Conservation (phyloP, 1,284 basidiomycete genomes). For the Mycena sp. region DNA sequence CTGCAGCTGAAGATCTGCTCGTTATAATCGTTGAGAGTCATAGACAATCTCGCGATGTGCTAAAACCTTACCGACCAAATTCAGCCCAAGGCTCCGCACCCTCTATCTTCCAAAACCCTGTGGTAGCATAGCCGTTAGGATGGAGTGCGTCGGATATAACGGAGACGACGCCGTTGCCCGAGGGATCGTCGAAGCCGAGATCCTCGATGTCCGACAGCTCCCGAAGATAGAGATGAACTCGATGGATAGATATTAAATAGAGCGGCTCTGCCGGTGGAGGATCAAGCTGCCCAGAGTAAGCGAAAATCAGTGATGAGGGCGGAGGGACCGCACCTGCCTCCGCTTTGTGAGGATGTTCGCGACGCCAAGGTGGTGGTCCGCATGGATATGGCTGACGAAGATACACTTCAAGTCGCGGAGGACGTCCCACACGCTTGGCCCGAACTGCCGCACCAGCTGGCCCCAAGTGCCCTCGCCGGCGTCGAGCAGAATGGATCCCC, state of each 20-base stretch:
- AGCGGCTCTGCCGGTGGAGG: constrained; percentile 68
- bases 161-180: constrained; percentile 59
- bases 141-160: constrained; percentile 65
- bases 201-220: constrained; percentile 75
- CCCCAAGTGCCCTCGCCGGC: constrained; percentile 93
- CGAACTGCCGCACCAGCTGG: constrained; percentile 84
- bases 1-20: constrained; percentile 5
- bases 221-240: constrained; percentile 66
- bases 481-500: constrained; percentile 84
- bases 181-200: constrained; percentile 62
- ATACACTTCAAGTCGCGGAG: constrained; percentile 80
- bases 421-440: constrained; percentile 65
- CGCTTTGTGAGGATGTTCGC: constrained; percentile 80
- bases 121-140: constrained; percentile 51
- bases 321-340: constrained; percentile 59
- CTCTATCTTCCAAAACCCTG: constrained; percentile 48
- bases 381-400: constrained; percentile 92
- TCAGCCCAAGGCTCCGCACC: constrained; percentile 43
- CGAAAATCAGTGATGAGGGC: constrained; percentile 7
- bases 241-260: constrained; percentile 71
- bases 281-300: constrained; percentile 54
- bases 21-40: not conserved
- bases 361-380: constrained; percentile 91
- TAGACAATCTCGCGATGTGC: not conserved
- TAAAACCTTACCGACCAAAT: not conserved